Percentiles rank a stretch among this genome's conserved stretches.
phyloP scores from a whole-genome alignment of 2,329 filamentous ascomycete species.

The Fusarium albosuccineum region DNA sequence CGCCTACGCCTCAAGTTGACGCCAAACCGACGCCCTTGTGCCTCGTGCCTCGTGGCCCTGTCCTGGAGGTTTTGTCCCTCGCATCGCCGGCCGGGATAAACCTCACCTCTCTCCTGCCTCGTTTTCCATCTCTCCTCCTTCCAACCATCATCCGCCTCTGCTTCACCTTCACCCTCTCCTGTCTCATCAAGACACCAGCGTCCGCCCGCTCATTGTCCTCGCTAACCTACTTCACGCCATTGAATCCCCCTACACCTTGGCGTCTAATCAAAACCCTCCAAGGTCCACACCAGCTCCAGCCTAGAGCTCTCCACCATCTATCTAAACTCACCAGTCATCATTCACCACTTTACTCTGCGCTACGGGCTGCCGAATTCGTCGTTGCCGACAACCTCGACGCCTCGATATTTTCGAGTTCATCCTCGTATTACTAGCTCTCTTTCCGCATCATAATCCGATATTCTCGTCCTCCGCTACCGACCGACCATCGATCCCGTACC shows the following conservation, averaged over 20 bases:
- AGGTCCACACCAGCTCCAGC: conserved; percentile 49
- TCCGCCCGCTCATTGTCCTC: conserved; percentile 3
- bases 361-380: conserved; percentile 32
- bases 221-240: conserved; percentile 21
- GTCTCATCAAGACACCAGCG: conserved; percentile 6
- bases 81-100: conserved; percentile 37
- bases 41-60: conserved; percentile 35
- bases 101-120: conserved; percentile 31
- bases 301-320: conserved; percentile 45
- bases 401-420: conserved; percentile 31
- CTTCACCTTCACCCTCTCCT: conserved; percentile 3
- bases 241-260: conserved; percentile 27
- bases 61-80: conserved; percentile 16
- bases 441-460: conserved; percentile 8
- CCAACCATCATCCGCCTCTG: conserved; percentile 14
- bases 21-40: conserved; percentile 34
- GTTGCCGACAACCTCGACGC: conserved; percentile 38
- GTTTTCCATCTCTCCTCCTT: conserved; percentile 26
- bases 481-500: conserved; percentile 6
- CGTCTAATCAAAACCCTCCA: conserved; percentile 33
- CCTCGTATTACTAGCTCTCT: conserved; percentile 22
- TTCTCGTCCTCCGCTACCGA: conserved; percentile 6
- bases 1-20: conserved; percentile 8
- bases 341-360: conserved; percentile 39
- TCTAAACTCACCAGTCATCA: conserved; percentile 38